Base-by-base conservation (phyloP, 768 basidiomycete genomes). In the Mycena galopus region DNA sequence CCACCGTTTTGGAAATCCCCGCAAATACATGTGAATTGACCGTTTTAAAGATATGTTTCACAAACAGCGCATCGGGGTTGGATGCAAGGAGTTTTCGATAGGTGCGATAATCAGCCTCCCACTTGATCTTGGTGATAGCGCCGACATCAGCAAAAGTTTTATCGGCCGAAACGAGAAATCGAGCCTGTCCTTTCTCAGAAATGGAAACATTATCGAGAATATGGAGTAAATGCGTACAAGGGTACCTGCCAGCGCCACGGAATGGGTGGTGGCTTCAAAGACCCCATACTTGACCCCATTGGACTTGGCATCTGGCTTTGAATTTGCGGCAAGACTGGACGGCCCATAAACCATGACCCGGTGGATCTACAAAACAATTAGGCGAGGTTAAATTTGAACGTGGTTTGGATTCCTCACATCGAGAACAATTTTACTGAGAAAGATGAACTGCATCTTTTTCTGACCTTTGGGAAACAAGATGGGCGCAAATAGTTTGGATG, bases 261-360 rank as follows among this genome's bases (percentile, higher is more conserved):
- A 62, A 23, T 62, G 61, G 21, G 42, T 39, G 16, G 39, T 62
- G 14, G 30, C 61, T 30, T 62, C 61, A n/a, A 62, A 21, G 16
- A 42, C 9, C 16, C 47, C 42, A 16, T 47, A 62, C 19, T 50
- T 62, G 1, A 29, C 50, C 4, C 61, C 44, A n/a, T 47, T 50
- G 12, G 61, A 42, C 29, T 62, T 62, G 1, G 61, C n/a, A 21
- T 62, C 61, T 2, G 61, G 61, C 12, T 62, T 47, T 2, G 61
- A 47, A 30, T 50, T 33, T 33, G 47, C 32, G 2, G 16, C 61
- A 21, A 62, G 61, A 16, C 61, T 62, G 14, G 61, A 62, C 16
- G 42, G 61, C 16, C 61, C 61, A 14, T 62, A 44, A 23, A 62
- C 29, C 44, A 62, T 47, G 47, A 62, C 61, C 2, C 61, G 61